Evolutionary conservation across 768 basidiomycete genomes (phyloP), one percentile per base, ranked within the genome.

Genomic region (Lactarius psammicola): DNA sequence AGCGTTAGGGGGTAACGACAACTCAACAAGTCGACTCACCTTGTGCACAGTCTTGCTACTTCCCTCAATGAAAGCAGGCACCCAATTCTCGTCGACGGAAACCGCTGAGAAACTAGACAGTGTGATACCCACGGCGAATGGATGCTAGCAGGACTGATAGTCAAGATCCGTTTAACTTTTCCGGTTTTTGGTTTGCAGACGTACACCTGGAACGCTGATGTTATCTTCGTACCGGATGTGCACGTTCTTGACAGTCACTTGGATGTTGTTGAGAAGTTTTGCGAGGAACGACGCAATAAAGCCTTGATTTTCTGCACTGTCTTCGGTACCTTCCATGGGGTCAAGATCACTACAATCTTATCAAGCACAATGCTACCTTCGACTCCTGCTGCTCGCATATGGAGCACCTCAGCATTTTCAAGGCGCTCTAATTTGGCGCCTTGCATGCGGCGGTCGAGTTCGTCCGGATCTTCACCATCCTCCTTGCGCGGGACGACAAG

Each of bases 161-260:
- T 63, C 55, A 54, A 38, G 40, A 23, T 28, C 46, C 28, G 31
- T 2, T 33, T 56, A 3, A 58, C 56, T 20, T 44, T 30, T 64
- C 65, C 56, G 38, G 20, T 53, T 51, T 60, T 62, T 46, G 11
- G 60, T 42, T 46, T 4, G 17, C 31, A 40, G 38, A 79, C 90
- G 72, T 76, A 95, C 95, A 33, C 90, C 93, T 34, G 95, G 95
- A 31, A 95, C 94, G 71, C 94, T 97, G 71, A 94, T 75, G 58
- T 88, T 89, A 78, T 99, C 97, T 77, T 99, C 97, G 72, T 98
- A 99, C 60, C 97, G 89, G 55, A 98, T 78, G 75, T 99, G 97
- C 53, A 99, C 93, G 71, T 97, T 96, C 77, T 90, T 93, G 66
- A 98, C 86, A 15, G 94, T 95, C 30, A 98, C 86, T 78, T 99